Evolutionary conservation across 352 stramenopile genomes (phyloP).

Genomic region (Globisporangium ultimum): DNA sequence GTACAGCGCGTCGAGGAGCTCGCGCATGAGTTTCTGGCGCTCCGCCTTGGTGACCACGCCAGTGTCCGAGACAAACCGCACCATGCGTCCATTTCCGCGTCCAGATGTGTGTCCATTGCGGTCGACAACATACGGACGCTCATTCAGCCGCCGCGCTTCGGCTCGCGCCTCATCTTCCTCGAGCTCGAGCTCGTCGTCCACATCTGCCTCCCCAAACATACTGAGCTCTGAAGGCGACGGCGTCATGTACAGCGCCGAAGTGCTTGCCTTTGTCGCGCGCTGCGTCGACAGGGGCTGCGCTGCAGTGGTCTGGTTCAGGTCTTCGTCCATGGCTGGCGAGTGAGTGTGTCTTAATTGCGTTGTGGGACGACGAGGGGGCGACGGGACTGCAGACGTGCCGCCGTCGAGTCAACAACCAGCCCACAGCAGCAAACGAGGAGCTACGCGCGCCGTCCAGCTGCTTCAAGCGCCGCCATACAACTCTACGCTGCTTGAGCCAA

Average conservation of each 20-base stretch:
- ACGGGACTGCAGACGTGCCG: too few relatives aligned
- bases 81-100: slow-evolving; percentile 2
- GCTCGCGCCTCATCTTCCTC: not conserved
- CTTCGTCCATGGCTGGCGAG: not conserved
- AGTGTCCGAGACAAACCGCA: not conserved
- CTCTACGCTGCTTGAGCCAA: too few relatives aligned
- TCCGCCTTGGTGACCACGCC: slow-evolving; percentile 14
- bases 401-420: too few relatives aligned
- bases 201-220: slow-evolving; percentile 24
- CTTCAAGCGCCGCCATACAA: too few relatives aligned
- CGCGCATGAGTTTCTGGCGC: slow-evolving; percentile 33
- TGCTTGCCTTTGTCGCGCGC: not conserved
- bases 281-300: not conserved
- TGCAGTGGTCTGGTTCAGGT: not conserved
- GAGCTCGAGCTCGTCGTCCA: slow-evolving; percentile 19
- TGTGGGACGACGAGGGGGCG: too few relatives aligned
- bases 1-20: slow-evolving; percentile 69
- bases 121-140: slow-evolving; percentile 5
- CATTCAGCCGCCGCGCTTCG: not conserved
- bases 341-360: not conserved
- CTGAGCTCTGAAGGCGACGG: slow-evolving; percentile 33
- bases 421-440: too few relatives aligned
- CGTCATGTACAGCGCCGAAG: slow-evolving; percentile 16
- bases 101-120: not conserved
- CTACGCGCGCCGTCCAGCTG: too few relatives aligned